Evolutionary conservation across 345 rosid species (phyloP), one percentile per base, ranked within the genome.

Genomic region (Hibiscus tridactylites): DNA sequence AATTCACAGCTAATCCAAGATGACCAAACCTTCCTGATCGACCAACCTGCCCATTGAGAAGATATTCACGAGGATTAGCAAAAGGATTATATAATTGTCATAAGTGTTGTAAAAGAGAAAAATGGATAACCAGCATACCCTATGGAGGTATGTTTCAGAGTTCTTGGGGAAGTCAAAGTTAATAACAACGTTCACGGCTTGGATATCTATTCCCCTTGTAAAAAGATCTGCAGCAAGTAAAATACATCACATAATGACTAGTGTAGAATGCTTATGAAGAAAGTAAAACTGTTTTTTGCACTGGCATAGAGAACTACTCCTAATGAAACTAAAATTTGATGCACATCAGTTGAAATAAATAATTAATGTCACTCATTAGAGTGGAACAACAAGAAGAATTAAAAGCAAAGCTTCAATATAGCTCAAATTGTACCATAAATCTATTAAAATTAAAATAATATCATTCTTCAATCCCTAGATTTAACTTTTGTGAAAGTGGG

Each of bases 11-110:
- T 71, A 96, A 75, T n/a, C 99, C 99, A 49, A 96, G 99, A 83
- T 96, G 98, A 57, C 99, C 98, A 81, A 91, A 96, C 75, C 98
- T 90, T 82, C 98, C 99, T 31, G 99, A 96, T 70, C 98, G 90
- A 64, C 99, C 99, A 74, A 96, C 98, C 99, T 92, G 84, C 21
- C 66, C 35, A 64, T 44, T 60, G 28, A 35, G 65, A 60, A 39
- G 15, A 70, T 31, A 42, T 29, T 64, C 44, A 64, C 19, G 19
- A 66, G 56, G 54, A 69, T 44, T 62, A 46, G 53, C n/a, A 56
- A 31, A 59, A 56, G 26, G 24, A 12, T 24, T 26, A 54, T 54
- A 54, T 54, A 19, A n/a, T 54, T 8, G 53, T 16, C 3, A 44
- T 9, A 67, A 15, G 35, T 8, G 4, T 17, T 44, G 64, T 64